Base-by-base conservation (phyloP, 1,139 yeast genomes). In the Sugiyamaella japonica region DNA sequence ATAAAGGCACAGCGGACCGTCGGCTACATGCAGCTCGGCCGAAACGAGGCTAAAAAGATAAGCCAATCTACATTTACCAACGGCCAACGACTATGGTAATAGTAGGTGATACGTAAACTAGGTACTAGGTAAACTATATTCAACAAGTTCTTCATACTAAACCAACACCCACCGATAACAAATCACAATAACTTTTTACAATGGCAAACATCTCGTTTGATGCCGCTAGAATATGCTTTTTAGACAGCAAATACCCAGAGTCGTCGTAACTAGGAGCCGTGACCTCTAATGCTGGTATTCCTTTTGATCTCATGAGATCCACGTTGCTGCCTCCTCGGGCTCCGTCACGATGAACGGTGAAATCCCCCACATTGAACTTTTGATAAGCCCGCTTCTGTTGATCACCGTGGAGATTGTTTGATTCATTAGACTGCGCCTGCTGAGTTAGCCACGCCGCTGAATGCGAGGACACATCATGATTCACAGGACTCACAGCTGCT, bases 161-260 rank as follows among this genome's bases (percentile, higher is more conserved):
- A 20, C 25, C 3, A 20, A 20, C 25, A 9, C 46, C 46, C 10
- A 45, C 23, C 20, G 49, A 45, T 20, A 45, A 12, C 36, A 48
- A 41, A 29, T 52, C 43, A 25, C 43, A 41, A 48, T 46, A 44
- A 20, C 38, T 15, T 40, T 50, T 37, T 17, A 59, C 45, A 20
- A 59, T 48, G 7, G 84, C 80, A 66, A 83, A 82, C 37, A 85
- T 78, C 68, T 89, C 96, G 55, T 76, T 73, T 1, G 96, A 96
- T 12, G 86, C 93, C 0, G 95, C 91, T 25, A 70, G 75, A 58
- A 89, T 89, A 66, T 76, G 82, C 65, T 80, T 81, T 1, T 85
- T 66, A 7, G 97, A 96, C 48, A 89, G 75, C 61, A 89, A 75
- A 67, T 88, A 89, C 1, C 97, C 97, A 66, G 86, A 91, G 54